phyloP scores from a whole-genome alignment of 2,329 filamentous ascomycete species.

The Coniochaeta sp. region DNA sequence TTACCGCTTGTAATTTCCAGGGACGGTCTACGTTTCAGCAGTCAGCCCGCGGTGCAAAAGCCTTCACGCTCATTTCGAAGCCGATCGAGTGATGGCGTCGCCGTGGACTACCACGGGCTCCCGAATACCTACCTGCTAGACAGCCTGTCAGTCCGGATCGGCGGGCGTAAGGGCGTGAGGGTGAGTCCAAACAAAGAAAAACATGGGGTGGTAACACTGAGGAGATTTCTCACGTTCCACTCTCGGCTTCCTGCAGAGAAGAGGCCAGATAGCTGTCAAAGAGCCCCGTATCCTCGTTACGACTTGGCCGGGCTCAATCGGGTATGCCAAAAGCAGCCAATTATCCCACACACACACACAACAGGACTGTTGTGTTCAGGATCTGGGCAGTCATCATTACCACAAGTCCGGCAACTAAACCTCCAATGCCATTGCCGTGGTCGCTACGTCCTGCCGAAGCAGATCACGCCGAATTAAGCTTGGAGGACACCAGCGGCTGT shows the following conservation, averaged over 20 bases:
- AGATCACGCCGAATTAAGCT: background rate
- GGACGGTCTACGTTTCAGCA: background rate
- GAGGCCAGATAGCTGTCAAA: background rate
- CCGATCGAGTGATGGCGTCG: background rate
- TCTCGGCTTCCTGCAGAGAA: background rate
- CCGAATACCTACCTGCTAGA: background rate
- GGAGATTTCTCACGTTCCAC: background rate
- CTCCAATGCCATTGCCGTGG: background rate
- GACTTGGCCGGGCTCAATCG: background rate
- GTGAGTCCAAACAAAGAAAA: background rate
- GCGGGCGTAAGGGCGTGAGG: background rate
- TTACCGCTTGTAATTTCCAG: background rate
- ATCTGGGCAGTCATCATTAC: background rate
- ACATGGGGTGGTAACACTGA: background rate
- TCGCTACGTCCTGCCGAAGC: background rate
- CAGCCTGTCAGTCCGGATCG: background rate
- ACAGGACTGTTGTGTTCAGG: background rate
- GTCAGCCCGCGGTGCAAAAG: background rate
- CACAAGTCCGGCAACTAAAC: background rate
- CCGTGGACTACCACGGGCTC: background rate
- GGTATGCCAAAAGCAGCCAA: background rate
- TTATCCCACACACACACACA: background rate
- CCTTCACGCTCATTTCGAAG: background rate
- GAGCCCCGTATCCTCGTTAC: background rate
- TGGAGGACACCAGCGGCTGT: background rate